Evolutionary conservation across 2,329 filamentous ascomycete species (phyloP).

Genomic region (Penicillium sp.): DNA sequence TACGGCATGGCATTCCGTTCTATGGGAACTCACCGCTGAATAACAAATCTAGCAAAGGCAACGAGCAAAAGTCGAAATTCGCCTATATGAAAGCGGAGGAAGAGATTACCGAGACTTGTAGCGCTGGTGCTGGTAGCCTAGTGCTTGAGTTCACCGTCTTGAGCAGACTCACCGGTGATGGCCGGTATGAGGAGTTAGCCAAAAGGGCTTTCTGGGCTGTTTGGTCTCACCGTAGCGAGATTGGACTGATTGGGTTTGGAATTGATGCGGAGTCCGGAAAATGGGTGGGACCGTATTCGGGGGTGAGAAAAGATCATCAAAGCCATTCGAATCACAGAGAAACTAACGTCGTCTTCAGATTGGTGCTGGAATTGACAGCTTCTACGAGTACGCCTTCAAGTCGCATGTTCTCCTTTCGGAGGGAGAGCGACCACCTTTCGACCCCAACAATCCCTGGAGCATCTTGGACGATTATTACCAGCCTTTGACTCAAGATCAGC

Average conservation of each 20-base stretch:
- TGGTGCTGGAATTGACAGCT: conserved; percentile 94
- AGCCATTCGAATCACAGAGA: neutral
- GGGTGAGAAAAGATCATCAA: conserved; percentile 47
- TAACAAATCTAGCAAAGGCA: conserved; percentile 48
- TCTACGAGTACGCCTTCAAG: conserved; percentile 97
- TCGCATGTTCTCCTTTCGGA: conserved; percentile 88
- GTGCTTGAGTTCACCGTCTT: conserved; percentile 91
- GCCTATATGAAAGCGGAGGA: conserved; percentile 32
- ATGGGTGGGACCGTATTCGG: conserved; percentile 88
- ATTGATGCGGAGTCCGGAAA: conserved; percentile 89
- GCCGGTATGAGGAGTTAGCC: conserved; percentile 83
- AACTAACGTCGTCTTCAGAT: conserved; percentile 55
- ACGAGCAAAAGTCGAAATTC: conserved; percentile 19
- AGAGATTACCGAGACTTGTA: conserved; percentile 95
- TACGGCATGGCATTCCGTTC: conserved; percentile 88
- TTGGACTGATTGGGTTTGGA: conserved; percentile 85
- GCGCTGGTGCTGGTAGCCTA: conserved; percentile 91
- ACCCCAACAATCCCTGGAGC: conserved; percentile 48
- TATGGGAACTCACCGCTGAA: conserved; percentile 85
- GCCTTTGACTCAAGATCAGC: conserved; percentile 65
- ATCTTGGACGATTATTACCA: conserved; percentile 67
- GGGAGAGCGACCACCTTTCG: conserved; percentile 50
- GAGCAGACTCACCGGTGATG: conserved; percentile 82
- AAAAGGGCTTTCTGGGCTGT: conserved; percentile 97
- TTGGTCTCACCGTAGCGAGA: conserved; percentile 83